Conservation (phyloP, 1,139 yeast genomes). For the Geotrichum citri-aurantii region DNA sequence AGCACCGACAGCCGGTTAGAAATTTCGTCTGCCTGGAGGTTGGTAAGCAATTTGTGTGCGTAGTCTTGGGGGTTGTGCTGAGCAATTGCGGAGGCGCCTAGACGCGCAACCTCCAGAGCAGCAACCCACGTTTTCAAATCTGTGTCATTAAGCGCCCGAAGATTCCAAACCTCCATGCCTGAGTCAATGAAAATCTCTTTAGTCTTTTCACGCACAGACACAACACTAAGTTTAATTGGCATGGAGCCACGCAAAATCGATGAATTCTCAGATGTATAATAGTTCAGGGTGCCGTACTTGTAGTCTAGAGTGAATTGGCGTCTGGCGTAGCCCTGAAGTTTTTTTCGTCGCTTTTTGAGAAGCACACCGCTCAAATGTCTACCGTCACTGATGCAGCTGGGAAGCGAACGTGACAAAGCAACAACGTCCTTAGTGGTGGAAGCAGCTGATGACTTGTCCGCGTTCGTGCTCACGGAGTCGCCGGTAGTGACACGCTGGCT, state of each 20-base stretch:
- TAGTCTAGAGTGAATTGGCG: slow-evolving; percentile 79
- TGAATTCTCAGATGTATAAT: slow-evolving; percentile 66
- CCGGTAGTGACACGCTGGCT: slow-evolving; percentile 42
- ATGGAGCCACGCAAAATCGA: slow-evolving; percentile 81
- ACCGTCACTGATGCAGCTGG: slow-evolving; percentile 27
- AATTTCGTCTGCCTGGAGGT: neutral
- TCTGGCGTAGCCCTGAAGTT: slow-evolving; percentile 80
- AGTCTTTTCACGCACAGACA: slow-evolving; percentile 67
- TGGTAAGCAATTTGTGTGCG: neutral
- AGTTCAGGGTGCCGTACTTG: slow-evolving; percentile 76
- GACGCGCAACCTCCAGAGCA: slow-evolving; percentile 53
- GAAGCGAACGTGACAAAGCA: neutral
- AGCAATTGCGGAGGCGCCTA: slow-evolving; percentile 1
- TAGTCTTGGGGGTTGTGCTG: neutral
- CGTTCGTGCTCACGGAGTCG: neutral
- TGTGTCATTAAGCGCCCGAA: slow-evolving; percentile 57
- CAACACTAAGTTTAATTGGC: slow-evolving; percentile 75
- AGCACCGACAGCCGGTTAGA: neutral
- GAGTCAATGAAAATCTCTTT: slow-evolving; percentile 79
- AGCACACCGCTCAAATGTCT: slow-evolving; percentile 59
- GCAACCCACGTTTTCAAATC: slow-evolving; percentile 81
- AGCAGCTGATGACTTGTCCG: neutral
- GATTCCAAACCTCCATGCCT: slow-evolving; percentile 92
- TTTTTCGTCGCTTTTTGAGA: slow-evolving; percentile 71
- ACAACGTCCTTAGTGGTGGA: slow-evolving; percentile 4